Evolutionary conservation across 495 filamentous ascomycete species (phyloP), one percentile per base, ranked within the genome.

Genomic region (Cairneyella variabilis): DNA sequence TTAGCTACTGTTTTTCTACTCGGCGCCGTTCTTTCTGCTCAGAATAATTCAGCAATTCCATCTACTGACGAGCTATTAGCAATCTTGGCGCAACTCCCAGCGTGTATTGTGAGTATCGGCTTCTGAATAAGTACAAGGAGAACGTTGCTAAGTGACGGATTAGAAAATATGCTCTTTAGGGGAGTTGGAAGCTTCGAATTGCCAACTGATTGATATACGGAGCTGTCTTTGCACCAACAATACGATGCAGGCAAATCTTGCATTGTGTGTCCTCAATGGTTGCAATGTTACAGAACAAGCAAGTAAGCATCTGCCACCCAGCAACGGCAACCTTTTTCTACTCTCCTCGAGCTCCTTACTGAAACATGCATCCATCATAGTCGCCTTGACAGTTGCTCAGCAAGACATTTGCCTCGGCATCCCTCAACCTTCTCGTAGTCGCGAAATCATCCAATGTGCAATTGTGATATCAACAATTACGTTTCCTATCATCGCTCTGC

Each of bases 391-490:
- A 10, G 26, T 48, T 18, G 37, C 44, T 41, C 54, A 56, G 42
- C 25, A 42, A 17, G 34, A 44, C 7, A n/a, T 51, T 6, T 56
- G 54, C 32, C 25, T 20, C n/a, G 54, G 54, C 8, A 28, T 44
- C 9, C 45, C 54, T 2, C 38, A 56, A 14, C 25, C 36, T 18
- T 56, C 54, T n/a, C 21, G 54, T 38, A 49, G 46, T 26, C 1
- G 3, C 3, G 54, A 56, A n/a, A 39, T 56, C 22, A 51, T 51
- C 16, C 25, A 16, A 25, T 36, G 18, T 12, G 16, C 34, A n/a
- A 51, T 45, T 25, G 38, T 51, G 18, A 32, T 56, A 12, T 23
- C 38, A 6, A 39, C 21, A 3, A n/a, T 56, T 12, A 56, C 54
- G 3, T 56, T 40, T 25, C 27, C 46, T 21, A 21, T 56, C 23